Conservation (phyloP, 2,329 filamentous ascomycete genomes). For the Penicillium italicum region DNA sequence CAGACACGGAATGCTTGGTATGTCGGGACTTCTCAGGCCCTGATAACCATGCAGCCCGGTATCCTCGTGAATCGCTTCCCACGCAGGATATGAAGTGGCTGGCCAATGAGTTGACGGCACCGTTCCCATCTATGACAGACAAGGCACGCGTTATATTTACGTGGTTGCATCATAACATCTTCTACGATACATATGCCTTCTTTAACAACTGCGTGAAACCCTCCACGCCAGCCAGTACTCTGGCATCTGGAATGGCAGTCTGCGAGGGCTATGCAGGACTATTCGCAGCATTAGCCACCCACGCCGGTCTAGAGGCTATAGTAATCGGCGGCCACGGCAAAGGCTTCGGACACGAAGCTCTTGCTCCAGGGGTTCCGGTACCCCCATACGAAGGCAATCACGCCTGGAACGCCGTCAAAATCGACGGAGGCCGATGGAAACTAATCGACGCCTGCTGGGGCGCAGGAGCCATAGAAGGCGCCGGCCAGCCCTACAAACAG, state of each 20-base stretch:
- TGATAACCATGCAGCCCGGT: slow-evolving; percentile 72
- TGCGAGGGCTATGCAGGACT: slow-evolving; percentile 88
- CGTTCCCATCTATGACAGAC: slow-evolving; percentile 78
- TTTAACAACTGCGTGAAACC: slow-evolving; percentile 66
- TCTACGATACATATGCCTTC: slow-evolving; percentile 77
- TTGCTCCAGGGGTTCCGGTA: slow-evolving; percentile 61
- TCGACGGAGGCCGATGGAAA: slow-evolving; percentile 87
- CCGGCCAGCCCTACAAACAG: slow-evolving; percentile 60
- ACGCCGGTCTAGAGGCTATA: slow-evolving; percentile 74
- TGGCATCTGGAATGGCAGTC: slow-evolving; percentile 75
- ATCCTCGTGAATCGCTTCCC: slow-evolving; percentile 69
- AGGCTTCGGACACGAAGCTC: slow-evolving; percentile 67
- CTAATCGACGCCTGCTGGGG: slow-evolving; percentile 92
- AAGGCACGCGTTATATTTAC: slow-evolving; percentile 91
- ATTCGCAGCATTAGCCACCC: slow-evolving; percentile 71
- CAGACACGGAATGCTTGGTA: slow-evolving; percentile 58
- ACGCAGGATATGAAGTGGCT: slow-evolving; percentile 67
- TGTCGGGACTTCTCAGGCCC: slow-evolving; percentile 86
- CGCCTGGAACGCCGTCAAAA: slow-evolving; percentile 89
- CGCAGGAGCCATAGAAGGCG: slow-evolving; percentile 63
- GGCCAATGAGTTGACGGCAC: slow-evolving; percentile 70
- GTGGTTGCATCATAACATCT: slow-evolving; percentile 92
- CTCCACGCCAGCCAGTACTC: slow-evolving; percentile 67
- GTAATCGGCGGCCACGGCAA: slow-evolving; percentile 79
- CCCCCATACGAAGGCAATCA: slow-evolving; percentile 66